Evolutionary conservation across 192 early-diverging fungal genomes (phyloP), one percentile per base, ranked within the genome.

Genomic region (Coemansia pectinata): DNA sequence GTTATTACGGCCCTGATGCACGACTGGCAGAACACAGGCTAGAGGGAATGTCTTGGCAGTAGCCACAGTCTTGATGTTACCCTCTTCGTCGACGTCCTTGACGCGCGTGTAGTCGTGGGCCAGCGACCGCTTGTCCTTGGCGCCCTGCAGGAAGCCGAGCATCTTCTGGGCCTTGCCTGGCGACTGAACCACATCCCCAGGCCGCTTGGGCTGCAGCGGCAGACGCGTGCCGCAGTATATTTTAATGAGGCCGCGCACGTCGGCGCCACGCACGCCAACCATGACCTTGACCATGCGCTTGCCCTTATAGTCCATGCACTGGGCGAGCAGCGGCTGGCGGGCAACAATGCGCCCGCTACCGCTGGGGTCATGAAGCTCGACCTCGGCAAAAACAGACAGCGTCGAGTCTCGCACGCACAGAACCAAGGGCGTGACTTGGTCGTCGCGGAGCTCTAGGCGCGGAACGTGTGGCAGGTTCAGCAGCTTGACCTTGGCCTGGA

Each of bases 231-330:
- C 85, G 48, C 74, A 77, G 63, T 86, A 86, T 15, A 85, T 71
- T 64, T 85, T 85, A 21, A 85, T 65, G 27, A 85, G 70, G 9
- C 84, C 84, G 39, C 74, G 76, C 6, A 68, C 63, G 23, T 79
- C 77, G 0, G 57, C 65, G 0, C 71, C 77, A 4, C 78, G 72
- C 31, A 83, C 72, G n/a, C 69, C 73, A 8, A 71, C 84, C 0
- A 85, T 71, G 19, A 85, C 70, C 64, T 85, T 85, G 60, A 79
- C 80, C 77, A 85, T 78, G 31, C 84, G 84, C 62, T 77, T 72
- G 72, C 80, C 76, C 44, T 73, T 67, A 48, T 85, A 79, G 75
- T 83, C 76, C 70, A 85, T 76, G 69, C 84, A 85, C 64, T 85
- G 84, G 0, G 84, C 80, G 2, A 85, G 69, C 59, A 82, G 71